phyloP scores from a whole-genome alignment of 2,329 filamentous ascomycete genomes.

The Achaetomium macrosporum region DNA sequence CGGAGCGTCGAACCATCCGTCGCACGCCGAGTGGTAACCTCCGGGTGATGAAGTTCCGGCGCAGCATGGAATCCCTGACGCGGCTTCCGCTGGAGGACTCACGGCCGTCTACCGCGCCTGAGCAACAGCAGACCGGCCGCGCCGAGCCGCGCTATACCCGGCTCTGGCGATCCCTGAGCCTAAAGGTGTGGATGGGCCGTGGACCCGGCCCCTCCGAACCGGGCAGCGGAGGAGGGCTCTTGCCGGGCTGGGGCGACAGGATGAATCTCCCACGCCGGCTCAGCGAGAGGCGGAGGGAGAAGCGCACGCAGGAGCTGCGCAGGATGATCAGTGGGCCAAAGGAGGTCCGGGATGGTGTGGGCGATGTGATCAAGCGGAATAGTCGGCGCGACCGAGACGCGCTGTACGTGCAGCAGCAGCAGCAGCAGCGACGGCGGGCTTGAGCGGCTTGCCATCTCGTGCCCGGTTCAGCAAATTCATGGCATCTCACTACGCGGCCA shows the following conservation, averaged over 20 bases:
- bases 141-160: slow-evolving; percentile 9
- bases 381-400: slow-evolving; percentile 19
- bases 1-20: slow-evolving; percentile 50
- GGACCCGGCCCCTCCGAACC: background rate
- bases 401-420: slow-evolving; percentile 5
- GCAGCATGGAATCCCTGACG: slow-evolving; percentile 41
- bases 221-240: slow-evolving; percentile 17
- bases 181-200: background rate
- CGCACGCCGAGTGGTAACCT: slow-evolving; percentile 56
- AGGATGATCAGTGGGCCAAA: slow-evolving; percentile 55
- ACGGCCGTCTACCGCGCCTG: slow-evolving; percentile 35
- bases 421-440: background rate
- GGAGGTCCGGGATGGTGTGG: slow-evolving; percentile 53
- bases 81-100: slow-evolving; percentile 16
- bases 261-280: slow-evolving; percentile 49
- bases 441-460: background rate
- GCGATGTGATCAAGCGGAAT: slow-evolving; percentile 47
- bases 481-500: no score
- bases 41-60: slow-evolving; percentile 50
- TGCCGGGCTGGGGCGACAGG: slow-evolving; percentile 39
- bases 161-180: slow-evolving; percentile 31
- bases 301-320: slow-evolving; percentile 52
- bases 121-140: background rate
- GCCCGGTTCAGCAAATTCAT: no score
- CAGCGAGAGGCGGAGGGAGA: slow-evolving; percentile 54